Evolutionary conservation across 331 rosid genomes (phyloP), one percentile per base, ranked within the genome.

Genomic region (Dryas integrifolia): DNA sequence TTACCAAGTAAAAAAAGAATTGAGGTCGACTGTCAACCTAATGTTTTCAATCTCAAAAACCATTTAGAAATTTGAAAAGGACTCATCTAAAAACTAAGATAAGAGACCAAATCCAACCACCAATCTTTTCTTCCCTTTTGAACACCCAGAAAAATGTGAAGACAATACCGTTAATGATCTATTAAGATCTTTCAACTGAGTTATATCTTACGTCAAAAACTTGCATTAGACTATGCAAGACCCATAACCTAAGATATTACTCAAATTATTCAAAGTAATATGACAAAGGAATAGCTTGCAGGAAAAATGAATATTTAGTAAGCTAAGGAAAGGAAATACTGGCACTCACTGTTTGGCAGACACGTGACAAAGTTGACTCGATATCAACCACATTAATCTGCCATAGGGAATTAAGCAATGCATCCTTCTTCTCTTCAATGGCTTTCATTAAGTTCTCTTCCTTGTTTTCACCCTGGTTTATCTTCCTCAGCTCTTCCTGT

Each of bases 381-480:
- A 95, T 95, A 79, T 95, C 99, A 18, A 92, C 92, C 44, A 95
- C 99, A 21, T 95, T 95, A 77, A 95, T 82, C 84, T 83, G 87
- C 97, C 99, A 95, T n/a, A 89, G 83, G 55, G 99, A 95, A 78
- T 95, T 86, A 79, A 95, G 67, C 95, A 91, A 75, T 69, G 82
- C 88, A 48, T 88, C 96, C 87, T 85, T 95, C 85, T 82, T 95
- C 10, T 84, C 93, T 87, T 92, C 97, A 43, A 92, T 53, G 76
- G 84, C 89, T 79, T 88, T 92, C 55, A 61, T 39, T 21, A 95
- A 2, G 85, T 58, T 72, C 86, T 92, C 96, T 74, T 91, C 99
- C 68, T 56, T 89, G 78, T 83, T 85, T 59, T 86, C 96, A 76
- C 79, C 89, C 72, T 88, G 82, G 79, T 81, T 60, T 43, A 89